Percentiles rank a stretch among this genome's conserved stretches.
phyloP scores from a whole-genome alignment of 495 filamentous ascomycete genomes.

The Echria macrotheca region DNA sequence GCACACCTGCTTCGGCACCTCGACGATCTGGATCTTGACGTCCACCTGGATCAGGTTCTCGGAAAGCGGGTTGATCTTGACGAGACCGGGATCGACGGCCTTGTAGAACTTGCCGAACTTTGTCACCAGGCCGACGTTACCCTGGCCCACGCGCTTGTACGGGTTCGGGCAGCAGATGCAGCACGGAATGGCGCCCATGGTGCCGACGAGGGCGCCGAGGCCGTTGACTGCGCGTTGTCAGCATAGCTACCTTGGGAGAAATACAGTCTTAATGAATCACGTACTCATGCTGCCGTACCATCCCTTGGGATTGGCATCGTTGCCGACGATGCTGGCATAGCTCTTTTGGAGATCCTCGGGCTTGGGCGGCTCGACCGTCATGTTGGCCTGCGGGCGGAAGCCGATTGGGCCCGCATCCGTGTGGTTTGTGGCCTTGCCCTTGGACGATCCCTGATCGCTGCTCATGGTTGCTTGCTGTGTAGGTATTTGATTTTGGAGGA shows the following conservation, averaged over 20 bases:
- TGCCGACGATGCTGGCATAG: slow-evolving; percentile 73
- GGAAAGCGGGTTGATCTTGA: slow-evolving; percentile 96
- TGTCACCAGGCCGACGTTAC: slow-evolving; percentile 90
- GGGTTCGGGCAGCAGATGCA: slow-evolving; percentile 92
- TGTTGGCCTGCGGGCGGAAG: slow-evolving; percentile 44
- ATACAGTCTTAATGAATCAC: slow-evolving; percentile 23
- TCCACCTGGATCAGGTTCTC: slow-evolving; percentile 88
- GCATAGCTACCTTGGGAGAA: neutral
- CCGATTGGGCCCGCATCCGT: slow-evolving; percentile 15
- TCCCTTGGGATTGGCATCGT: slow-evolving; percentile 68
- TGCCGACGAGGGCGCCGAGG: slow-evolving; percentile 72
- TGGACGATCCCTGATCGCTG: slow-evolving; percentile 14
- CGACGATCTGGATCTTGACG: slow-evolving; percentile 97
- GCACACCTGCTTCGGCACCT: slow-evolving; percentile 94
- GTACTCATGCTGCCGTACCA: slow-evolving; percentile 90
- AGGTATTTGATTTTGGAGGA: too few relatives aligned
- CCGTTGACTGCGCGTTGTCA: slow-evolving; percentile 54
- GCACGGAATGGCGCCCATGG: slow-evolving; percentile 83
- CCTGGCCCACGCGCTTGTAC: slow-evolving; percentile 89
- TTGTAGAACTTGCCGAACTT: slow-evolving; percentile 96
- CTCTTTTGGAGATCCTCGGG: slow-evolving; percentile 80
- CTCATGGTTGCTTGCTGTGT: neutral
- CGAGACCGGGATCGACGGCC: slow-evolving; percentile 92
- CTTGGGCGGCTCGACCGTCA: slow-evolving; percentile 76
- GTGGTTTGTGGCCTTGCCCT: slow-evolving; percentile 22